Evolutionary conservation across 768 basidiomycete species (phyloP).

Genomic region (Tricholoma flavovirens): DNA sequence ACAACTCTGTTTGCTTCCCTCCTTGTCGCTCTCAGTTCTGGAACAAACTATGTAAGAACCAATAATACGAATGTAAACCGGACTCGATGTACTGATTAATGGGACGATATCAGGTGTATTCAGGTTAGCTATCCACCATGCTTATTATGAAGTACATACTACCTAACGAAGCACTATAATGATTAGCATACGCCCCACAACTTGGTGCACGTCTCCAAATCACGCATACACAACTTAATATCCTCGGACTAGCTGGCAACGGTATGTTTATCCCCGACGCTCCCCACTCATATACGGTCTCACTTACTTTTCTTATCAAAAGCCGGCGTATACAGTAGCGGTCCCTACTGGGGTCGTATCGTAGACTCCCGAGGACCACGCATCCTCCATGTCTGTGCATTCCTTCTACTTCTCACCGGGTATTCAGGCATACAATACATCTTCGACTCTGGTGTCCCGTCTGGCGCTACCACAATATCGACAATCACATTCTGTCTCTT

Average conservation of each 20-base stretch:
- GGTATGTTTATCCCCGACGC: slow-evolving; percentile 33
- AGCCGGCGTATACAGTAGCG: slow-evolving; percentile 76
- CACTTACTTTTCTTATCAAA: background rate
- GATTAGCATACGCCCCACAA: slow-evolving; percentile 78
- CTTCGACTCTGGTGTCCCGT: slow-evolving; percentile 49
- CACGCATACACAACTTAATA: slow-evolving; percentile 75
- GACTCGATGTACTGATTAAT: background rate
- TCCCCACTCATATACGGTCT: no score
- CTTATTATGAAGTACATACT: no score
- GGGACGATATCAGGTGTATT: slow-evolving; percentile 29
- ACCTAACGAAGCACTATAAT: no score
- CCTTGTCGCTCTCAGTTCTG: slow-evolving; percentile 55
- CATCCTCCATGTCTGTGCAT: slow-evolving; percentile 55
- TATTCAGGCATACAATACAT: slow-evolving; percentile 71
- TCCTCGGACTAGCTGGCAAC: slow-evolving; percentile 78
- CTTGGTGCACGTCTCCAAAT: slow-evolving; percentile 71
- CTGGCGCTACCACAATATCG: slow-evolving; percentile 30
- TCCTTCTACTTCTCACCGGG: slow-evolving; percentile 56
- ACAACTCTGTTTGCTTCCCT: slow-evolving; percentile 51
- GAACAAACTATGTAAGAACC: slow-evolving; percentile 66
- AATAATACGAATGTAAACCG: background rate
- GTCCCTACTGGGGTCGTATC: slow-evolving; percentile 75
- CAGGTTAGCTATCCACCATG: slow-evolving; percentile 26
- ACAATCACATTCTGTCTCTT: slow-evolving; percentile 43
- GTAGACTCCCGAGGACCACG: slow-evolving; percentile 72